Percentiles rank a stretch among this genome's conserved stretches.
phyloP scores from a whole-genome alignment of 108 stramenopile species.

The Conticribra weissflogii region DNA sequence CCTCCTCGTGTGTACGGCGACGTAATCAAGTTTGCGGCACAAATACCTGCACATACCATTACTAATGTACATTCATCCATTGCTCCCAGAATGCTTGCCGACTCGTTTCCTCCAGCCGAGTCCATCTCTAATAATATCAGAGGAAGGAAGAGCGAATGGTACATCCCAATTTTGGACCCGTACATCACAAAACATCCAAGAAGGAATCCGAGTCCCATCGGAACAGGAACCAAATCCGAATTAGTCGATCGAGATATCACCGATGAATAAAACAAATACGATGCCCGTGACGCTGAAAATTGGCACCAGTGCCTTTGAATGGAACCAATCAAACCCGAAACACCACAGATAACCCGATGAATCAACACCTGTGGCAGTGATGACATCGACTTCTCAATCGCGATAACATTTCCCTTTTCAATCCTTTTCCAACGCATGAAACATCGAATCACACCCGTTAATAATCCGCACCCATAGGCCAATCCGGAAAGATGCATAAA shows the following conservation, averaged over 20 bases:
- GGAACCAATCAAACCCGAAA: not conserved
- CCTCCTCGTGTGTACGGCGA: conserved; percentile 7
- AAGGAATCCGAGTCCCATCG: conserved; percentile 42
- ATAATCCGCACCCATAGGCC: conserved; percentile 18
- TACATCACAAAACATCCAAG: conserved; percentile 67
- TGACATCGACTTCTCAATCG: not conserved
- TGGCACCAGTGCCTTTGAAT: conserved; percentile 11
- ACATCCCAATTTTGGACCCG: conserved; percentile 80
- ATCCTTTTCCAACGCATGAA: conserved; percentile 28
- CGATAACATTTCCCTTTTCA: not conserved
- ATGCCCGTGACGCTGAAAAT: not conserved
- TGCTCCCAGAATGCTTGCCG: conserved; percentile 64
- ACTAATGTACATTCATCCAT: conserved; percentile 79
- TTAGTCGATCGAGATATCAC: not conserved
- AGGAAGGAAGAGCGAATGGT: conserved; percentile 75
- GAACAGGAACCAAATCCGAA: conserved; percentile 15
- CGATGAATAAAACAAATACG: not conserved
- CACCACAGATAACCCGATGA: not conserved
- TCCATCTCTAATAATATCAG: conserved; percentile 86
- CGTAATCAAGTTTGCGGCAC: conserved; percentile 55
- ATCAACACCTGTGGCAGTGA: not conserved
- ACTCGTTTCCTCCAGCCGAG: conserved; percentile 31
- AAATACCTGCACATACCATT: conserved; percentile 80
- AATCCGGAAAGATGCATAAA: conserved; percentile 33
- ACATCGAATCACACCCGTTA: conserved; percentile 26